Percentiles rank a stretch among this genome's conserved stretches.
Conservation (phyloP, 1,139 yeast species). For the Spencermartinsiella ligniputridi region DNA sequence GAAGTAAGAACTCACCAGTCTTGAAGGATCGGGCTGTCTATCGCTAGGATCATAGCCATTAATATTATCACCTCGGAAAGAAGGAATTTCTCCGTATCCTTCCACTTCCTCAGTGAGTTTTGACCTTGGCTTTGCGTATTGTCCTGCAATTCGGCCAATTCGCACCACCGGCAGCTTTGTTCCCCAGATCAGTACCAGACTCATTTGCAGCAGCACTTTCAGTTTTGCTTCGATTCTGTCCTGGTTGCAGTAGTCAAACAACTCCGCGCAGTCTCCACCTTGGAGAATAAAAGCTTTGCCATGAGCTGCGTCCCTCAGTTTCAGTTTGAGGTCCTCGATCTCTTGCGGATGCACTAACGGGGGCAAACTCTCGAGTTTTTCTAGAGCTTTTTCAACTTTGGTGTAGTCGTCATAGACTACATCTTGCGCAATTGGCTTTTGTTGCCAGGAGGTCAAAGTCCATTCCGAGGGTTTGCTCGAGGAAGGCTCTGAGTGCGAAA, state of each 20-base stretch:
- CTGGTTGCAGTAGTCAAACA: conserved; percentile 41
- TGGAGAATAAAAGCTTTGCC: conserved; percentile 42
- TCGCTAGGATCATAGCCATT: conserved; percentile 39
- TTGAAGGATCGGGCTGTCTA: conserved; percentile 39
- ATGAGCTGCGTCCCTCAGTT: conserved; percentile 38
- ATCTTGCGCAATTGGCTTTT: conserved; percentile 41
- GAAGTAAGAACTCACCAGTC: conserved; percentile 42
- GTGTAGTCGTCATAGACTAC: conserved; percentile 39
- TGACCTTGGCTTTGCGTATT: conserved; percentile 43
- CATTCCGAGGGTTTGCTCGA: conserved; percentile 23
- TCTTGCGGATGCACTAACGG: conserved; percentile 41
- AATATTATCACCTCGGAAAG: conserved; percentile 43
- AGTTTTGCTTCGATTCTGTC: conserved; percentile 40
- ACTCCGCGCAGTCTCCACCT: conserved; percentile 47
- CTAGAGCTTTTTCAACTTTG: conserved; percentile 37
- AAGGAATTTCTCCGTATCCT: conserved; percentile 38
- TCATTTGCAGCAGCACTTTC: conserved; percentile 42
- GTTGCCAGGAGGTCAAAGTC: conserved; percentile 42
- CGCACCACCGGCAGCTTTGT: conserved; percentile 38
- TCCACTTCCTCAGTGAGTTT: conserved; percentile 39
- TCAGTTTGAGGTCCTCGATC: conserved; percentile 32
- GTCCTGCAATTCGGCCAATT: conserved; percentile 44
- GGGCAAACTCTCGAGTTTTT: conserved; percentile 40
- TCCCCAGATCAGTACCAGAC: conserved; percentile 41
- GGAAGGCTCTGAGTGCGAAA: conserved; percentile 4